Evolutionary conservation across 1,284 basidiomycete species (phyloP).

Genomic region (Puccinia hordei): DNA sequence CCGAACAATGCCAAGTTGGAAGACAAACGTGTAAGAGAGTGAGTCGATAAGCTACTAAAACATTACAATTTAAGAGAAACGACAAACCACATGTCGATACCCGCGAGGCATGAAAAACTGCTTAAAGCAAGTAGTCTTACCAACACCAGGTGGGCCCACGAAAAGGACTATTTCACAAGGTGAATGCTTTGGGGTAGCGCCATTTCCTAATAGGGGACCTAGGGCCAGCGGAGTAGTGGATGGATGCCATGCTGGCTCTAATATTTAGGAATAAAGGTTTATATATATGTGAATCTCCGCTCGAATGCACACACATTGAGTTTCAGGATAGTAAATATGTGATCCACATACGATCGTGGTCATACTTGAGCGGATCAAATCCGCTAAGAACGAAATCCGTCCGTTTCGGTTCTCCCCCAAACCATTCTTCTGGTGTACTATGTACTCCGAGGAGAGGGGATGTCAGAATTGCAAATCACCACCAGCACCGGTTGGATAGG

Average conservation of each 20-base stretch:
- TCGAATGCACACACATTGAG: background rate
- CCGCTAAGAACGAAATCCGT: conserved; percentile 65
- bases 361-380: conserved; percentile 61
- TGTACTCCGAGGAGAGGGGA: background rate
- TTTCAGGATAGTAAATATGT: background rate
- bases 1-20: background rate
- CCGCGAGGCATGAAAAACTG: conserved; percentile 69
- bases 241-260: conserved; percentile 69
- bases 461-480: conserved; percentile 47
- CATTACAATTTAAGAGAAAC: background rate
- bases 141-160: conserved; percentile 81
- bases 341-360: conserved; percentile 43
- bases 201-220: conserved; percentile 52
- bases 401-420: conserved; percentile 66
- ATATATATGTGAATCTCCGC: background rate
- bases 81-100: conserved; percentile 70
- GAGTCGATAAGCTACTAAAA: background rate
- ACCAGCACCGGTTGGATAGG: conserved; percentile 59
- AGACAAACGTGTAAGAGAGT: background rate
- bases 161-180: conserved; percentile 72
- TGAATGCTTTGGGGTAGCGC: conserved; percentile 51
- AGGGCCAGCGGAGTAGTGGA: conserved; percentile 67
- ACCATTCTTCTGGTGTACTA: conserved; percentile 70
- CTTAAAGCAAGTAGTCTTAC: conserved; percentile 80
- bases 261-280: background rate